Conservation (phyloP, 164 flowering plant species). For the Houttuynia cordata region DNA sequence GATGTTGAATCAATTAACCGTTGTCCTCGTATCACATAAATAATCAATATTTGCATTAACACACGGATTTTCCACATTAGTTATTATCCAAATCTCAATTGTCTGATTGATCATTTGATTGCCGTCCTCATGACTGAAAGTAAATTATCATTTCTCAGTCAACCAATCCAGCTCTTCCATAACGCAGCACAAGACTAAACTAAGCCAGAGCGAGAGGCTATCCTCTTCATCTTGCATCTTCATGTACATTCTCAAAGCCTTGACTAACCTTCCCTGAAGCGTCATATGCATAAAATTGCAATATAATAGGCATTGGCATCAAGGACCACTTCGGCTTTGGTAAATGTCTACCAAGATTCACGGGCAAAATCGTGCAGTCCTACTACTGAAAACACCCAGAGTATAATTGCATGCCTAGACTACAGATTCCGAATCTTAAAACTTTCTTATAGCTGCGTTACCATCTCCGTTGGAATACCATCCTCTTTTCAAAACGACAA, state of each 20-base stretch:
- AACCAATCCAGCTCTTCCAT: conserved; percentile 72
- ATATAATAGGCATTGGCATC: conserved; percentile 56
- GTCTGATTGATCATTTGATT: too few species aligned
- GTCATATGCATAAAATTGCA: conserved; percentile 52
- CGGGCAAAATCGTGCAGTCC: conserved; percentile 58
- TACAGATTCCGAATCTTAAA: conserved; percentile 51
- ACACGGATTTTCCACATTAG: too few species aligned
- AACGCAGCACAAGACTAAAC: conserved; percentile 50
- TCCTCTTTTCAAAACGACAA: conserved; percentile 54
- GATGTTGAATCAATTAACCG: too few species aligned
- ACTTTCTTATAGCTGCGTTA: conserved; percentile 41
- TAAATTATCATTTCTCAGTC: conserved; percentile 48
- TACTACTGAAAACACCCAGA: conserved; percentile 43
- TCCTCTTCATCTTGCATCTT: conserved; percentile 66
- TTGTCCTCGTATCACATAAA: too few species aligned
- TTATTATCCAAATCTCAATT: too few species aligned
- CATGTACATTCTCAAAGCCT: conserved; percentile 63
- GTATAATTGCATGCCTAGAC: conserved; percentile 46
- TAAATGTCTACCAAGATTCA: conserved; percentile 33
- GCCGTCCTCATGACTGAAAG: conserved; percentile 7
- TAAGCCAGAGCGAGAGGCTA: conserved; percentile 57
- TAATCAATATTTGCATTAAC: too few species aligned
- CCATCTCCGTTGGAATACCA: conserved; percentile 46
- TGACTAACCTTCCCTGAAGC: conserved; percentile 38
- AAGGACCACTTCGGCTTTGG: conserved; percentile 25